These are phyloP conservation scores for Artemisia annua DNA, from an alignment of 129 eudicot species.

Conservation along the genomic window DNA sequence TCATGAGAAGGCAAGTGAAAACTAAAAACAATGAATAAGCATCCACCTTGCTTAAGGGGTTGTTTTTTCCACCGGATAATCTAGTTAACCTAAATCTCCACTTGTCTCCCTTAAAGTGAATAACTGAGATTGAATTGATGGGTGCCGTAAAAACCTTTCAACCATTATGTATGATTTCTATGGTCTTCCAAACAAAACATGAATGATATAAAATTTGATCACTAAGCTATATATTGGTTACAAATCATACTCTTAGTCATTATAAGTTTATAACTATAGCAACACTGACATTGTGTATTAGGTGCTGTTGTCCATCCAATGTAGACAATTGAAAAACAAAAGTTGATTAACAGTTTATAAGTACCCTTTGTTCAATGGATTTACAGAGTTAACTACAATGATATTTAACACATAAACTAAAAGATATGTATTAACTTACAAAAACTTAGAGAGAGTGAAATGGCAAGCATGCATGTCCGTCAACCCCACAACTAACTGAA, in stretches of 20 bases:
- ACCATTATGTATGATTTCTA: neutral
- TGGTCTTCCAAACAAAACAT: constrained; percentile 5
- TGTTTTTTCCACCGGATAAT: neutral
- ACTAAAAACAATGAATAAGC: neutral
- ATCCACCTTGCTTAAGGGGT: constrained; percentile 3
- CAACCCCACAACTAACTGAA: constrained; percentile 45
- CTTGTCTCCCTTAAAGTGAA: neutral
- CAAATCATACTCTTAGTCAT: neutral
- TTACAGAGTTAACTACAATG: neutral
- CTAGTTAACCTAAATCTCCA: neutral
- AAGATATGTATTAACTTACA: constrained; percentile 32
- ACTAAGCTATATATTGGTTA: neutral
- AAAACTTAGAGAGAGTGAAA: constrained; percentile 40
- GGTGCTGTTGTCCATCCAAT: neutral
- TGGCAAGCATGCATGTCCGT: constrained; percentile 44
- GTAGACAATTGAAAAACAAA: constrained; percentile 9
- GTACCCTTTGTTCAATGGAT: neutral
- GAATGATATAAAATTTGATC: constrained; percentile 9
- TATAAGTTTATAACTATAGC: neutral
- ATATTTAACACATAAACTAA: neutral
- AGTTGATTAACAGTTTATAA: neutral
- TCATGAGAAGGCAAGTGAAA: neutral
- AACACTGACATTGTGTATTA: neutral
- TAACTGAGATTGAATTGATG: neutral
- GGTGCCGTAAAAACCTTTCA: neutral